Evolutionary conservation across 306 rosid genomes (phyloP), one percentile per base, ranked within the genome.

Genomic region (Sicyos edulis): DNA sequence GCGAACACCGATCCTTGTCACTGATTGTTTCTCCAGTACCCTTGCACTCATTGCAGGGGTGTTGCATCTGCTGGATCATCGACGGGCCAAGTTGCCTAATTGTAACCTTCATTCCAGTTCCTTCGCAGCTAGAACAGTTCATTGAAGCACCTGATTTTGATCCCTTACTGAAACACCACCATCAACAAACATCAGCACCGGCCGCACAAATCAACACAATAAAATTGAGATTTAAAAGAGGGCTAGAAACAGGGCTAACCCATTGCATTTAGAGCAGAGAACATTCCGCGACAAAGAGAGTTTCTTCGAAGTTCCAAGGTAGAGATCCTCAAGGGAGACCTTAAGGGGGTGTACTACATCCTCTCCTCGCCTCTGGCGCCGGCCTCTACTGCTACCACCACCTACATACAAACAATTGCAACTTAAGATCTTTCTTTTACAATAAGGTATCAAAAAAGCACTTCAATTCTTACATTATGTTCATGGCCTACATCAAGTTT

Each of bases 41-140:
- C 86, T 89, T 91, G 29, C 97, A 91, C 24, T 91, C 93, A 73
- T 89, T 87, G 84, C 97, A 89, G 76, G 90, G 80, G 66, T 89
- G 95, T 65, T 92, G 95, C 95, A 88, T 85, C 65, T 92, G 97
- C 76, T 91, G 96, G 49, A 92, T 86, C 96, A 92, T 88, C 63
- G 86, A 80, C 0, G 95, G 90, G 22, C 96, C 95, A 2, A 92
- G 84, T 1, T 88, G 97, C 83, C 92, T 83, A 19, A 89, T 80
- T 1, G 96, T 74, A 56, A 92, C 82, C 87, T 92, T 89, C 95
- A 89, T 86, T 37, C 97, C 97, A 73, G 83, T 80, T 62, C 97
- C 96, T 76, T 88, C 89, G 74, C 96, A 89, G 26, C 95, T 86
- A 58, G 87, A 64, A 68, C 97, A 92, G 52, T 62, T 82, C 82